Percentiles rank a stretch among this genome's conserved stretches.
phyloP scores from a whole-genome alignment of 2,329 filamentous ascomycete genomes.

The Fusarium virguliforme region DNA sequence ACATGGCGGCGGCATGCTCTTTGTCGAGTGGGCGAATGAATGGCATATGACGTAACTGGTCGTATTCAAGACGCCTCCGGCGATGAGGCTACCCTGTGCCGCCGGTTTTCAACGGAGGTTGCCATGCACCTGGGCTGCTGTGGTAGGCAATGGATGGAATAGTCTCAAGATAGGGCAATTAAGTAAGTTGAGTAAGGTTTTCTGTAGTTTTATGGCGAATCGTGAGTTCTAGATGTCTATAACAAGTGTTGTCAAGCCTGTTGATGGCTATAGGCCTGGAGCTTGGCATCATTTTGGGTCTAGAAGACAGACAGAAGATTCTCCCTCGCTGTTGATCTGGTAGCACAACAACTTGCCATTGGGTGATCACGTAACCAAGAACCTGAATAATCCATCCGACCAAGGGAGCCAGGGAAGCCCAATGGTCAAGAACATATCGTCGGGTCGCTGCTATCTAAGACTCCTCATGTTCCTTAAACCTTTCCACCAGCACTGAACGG shows the following conservation, averaged over 20 bases:
- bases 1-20: slow-evolving; percentile 23
- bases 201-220: too few species aligned
- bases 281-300: neutral
- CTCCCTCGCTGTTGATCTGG: neutral
- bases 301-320: neutral
- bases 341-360: neutral
- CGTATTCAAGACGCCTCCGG: neutral
- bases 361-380: neutral
- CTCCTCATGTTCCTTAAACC: neutral
- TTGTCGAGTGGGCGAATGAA: slow-evolving; percentile 13
- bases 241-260: neutral
- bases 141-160: too few species aligned
- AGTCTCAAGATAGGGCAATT: too few species aligned
- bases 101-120: neutral
- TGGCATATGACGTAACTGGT: slow-evolving; percentile 22
- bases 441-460: neutral
- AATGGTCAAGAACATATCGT: neutral
- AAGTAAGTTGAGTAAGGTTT: too few species aligned
- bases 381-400: neutral
- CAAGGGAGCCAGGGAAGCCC: neutral
- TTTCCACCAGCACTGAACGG: slow-evolving; percentile 56
- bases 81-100: slow-evolving; percentile 20
- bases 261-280: neutral
- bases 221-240: neutral
- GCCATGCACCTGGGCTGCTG: neutral